These are phyloP conservation scores for Arabidopsis suecica DNA, from an alignment of 345 rosid species.

Conservation along the genomic window DNA sequence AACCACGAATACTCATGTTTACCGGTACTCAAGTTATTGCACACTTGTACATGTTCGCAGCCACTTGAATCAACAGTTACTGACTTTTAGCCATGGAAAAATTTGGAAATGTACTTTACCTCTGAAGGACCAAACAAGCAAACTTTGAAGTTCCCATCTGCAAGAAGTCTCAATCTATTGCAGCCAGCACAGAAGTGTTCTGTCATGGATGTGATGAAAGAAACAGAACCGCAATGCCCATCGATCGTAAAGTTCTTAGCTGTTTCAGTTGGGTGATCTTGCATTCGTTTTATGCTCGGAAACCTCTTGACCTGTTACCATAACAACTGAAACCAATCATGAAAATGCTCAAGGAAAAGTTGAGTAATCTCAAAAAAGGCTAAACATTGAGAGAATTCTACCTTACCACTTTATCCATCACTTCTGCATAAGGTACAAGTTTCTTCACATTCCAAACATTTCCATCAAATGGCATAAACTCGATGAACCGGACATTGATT, in stretches of 20 bases:
- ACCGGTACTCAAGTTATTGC: neutral
- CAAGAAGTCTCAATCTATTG: conserved; percentile 92
- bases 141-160: conserved; percentile 99
- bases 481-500: conserved; percentile 89
- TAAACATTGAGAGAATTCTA: conserved; percentile 51
- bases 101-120: conserved; percentile 40
- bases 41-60: conserved; percentile 3
- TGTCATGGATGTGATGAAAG: conserved; percentile 97
- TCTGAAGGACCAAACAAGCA: conserved; percentile 98
- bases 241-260: conserved; percentile 88
- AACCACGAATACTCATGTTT: conserved; percentile 2
- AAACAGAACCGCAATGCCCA: conserved; percentile 84
- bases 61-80: conserved; percentile 10
- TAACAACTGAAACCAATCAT: conserved; percentile 28
- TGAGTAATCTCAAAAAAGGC: conserved; percentile 12
- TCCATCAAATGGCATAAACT: conserved; percentile 99
- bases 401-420: conserved; percentile 97
- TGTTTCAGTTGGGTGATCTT: conserved; percentile 84
- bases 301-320: conserved; percentile 58
- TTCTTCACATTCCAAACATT: conserved; percentile 96
- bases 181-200: conserved; percentile 99
- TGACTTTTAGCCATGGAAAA: neutral
- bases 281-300: conserved; percentile 62
- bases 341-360: conserved; percentile 24
- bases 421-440: conserved; percentile 75